A percentile compares a stretch with the other conserved stretches of the same genome.
These are phyloP conservation scores for Lachancea kluyveri DNA, from an alignment of 805 yeast genomes.

Conservation along the genomic window DNA sequence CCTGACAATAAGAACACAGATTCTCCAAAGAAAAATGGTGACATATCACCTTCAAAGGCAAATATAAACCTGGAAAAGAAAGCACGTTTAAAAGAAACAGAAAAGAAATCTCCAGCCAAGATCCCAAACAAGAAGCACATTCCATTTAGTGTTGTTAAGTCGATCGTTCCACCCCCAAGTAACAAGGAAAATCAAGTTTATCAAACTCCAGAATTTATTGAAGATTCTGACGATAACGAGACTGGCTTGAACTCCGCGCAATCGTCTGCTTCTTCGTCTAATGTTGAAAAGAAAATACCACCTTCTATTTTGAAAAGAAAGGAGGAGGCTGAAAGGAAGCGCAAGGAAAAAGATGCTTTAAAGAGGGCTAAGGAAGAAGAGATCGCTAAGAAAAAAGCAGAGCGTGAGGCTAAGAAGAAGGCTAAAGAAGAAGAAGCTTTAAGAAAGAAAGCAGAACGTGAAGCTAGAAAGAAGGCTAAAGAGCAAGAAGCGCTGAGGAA, in stretches of 20 bases:
- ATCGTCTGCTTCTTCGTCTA: not conserved
- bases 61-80: not conserved
- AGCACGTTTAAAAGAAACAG: not conserved
- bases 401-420: slow-evolving; percentile 10
- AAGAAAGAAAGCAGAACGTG: slow-evolving; percentile 10
- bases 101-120: not conserved
- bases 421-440: slow-evolving; percentile 8
- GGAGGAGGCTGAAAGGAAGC: slow-evolving; percentile 11
- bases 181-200: slow-evolving; percentile 4
- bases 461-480: slow-evolving; percentile 7
- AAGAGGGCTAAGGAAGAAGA: slow-evolving; percentile 11
- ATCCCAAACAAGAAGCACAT: not conserved
- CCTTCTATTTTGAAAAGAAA: slow-evolving; percentile 10
- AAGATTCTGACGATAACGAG: slow-evolving; percentile 9
- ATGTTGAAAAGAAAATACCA: slow-evolving; percentile 3
- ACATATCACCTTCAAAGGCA: not conserved
- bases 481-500: slow-evolving; percentile 9
- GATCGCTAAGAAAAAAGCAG: slow-evolving; percentile 8
- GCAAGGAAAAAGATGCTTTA: slow-evolving; percentile 12
- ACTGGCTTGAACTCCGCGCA: not conserved
- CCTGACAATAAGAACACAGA: too few relatives aligned
- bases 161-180: slow-evolving; percentile 6
- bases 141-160: slow-evolving; percentile 1
- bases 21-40: too few relatives aligned
- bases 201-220: slow-evolving; percentile 10